Evolutionary conservation across 1,284 basidiomycete species (phyloP).

Genomic region (Ganoderma sp.): DNA sequence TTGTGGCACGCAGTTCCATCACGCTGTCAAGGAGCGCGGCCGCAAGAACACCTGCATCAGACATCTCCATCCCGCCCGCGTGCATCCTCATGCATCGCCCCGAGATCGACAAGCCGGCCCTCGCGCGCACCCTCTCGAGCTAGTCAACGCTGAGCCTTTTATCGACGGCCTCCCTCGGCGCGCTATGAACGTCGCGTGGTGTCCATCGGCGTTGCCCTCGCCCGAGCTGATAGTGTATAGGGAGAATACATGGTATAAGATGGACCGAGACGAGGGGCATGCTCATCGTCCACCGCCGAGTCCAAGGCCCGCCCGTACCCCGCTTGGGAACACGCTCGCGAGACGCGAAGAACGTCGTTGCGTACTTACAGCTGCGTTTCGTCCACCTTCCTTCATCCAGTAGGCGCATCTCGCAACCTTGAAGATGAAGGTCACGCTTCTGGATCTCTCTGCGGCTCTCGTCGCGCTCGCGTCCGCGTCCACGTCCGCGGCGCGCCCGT

Average conservation of each 20-base stretch:
- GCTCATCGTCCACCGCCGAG: background rate
- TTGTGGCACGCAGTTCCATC: background rate
- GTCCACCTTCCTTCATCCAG: background rate
- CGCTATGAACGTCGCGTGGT: background rate
- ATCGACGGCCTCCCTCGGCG: background rate
- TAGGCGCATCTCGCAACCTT: background rate
- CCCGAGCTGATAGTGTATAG: background rate
- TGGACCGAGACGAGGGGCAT: background rate
- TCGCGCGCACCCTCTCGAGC: background rate
- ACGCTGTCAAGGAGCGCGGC: background rate
- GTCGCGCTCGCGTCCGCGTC: conserved; percentile 23
- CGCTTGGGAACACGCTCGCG: background rate
- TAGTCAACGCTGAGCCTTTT: background rate
- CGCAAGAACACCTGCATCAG: background rate
- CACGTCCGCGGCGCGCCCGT: conserved; percentile 18
- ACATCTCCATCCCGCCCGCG: background rate
- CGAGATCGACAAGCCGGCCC: background rate
- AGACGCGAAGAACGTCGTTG: background rate
- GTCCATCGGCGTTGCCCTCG: background rate
- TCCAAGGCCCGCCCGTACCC: background rate
- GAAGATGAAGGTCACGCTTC: background rate
- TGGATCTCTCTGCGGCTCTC: conserved; percentile 1
- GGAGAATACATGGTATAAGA: background rate
- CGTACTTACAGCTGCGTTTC: background rate
- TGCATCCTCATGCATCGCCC: background rate